Evolutionary conservation across 1,284 basidiomycete genomes (phyloP), one percentile per base, ranked within the genome.

Genomic region (Tilletia setariae): DNA sequence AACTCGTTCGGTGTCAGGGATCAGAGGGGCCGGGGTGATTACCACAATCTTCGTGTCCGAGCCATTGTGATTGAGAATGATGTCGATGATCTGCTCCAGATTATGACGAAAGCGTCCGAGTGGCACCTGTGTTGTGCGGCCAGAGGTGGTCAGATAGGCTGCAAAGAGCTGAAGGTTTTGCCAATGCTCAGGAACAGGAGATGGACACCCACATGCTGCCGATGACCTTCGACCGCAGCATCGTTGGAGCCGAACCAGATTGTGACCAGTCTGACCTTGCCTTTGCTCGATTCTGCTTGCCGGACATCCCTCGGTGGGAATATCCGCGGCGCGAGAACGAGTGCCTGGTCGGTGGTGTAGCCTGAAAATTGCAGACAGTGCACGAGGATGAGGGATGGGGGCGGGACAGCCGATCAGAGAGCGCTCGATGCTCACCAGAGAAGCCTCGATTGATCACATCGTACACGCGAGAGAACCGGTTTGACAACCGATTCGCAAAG

Each of bases 201-300:
- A 53, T 15, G 28, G 2, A 9, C 21, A 61, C 53, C 32, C 56
- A 61, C 56, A 61, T 61, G 56, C 56, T 61, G 56, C 7, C 28
- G 25, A 35, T 61, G 56, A 6, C 56, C 56, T 19, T 32, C 30
- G 15, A 61, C 25, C 16, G 56, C 56, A 13, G 56, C 56, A 61
- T 61, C 56, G 28, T 61, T 61, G 28, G 56, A 32, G 16, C 56
- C 56, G n/a, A 61, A 61, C 56, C 56, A 61, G 8, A 61, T 30
- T 2, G 56, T 61, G 30, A 40, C 56, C 25, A 61, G 32, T 35
- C 56, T 25, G 28, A 61, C 56, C 11, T 40, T 40, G 35, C 35
- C 35, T 11, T 40, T 40, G 35, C 35, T 40, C 35, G 35, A 6
- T 40, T 40, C 35, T 40, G 35, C 4, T 11, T 40, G 35, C 11